Conservation (phyloP, 1,284 basidiomycete species). For the Phlebopus sp. region DNA sequence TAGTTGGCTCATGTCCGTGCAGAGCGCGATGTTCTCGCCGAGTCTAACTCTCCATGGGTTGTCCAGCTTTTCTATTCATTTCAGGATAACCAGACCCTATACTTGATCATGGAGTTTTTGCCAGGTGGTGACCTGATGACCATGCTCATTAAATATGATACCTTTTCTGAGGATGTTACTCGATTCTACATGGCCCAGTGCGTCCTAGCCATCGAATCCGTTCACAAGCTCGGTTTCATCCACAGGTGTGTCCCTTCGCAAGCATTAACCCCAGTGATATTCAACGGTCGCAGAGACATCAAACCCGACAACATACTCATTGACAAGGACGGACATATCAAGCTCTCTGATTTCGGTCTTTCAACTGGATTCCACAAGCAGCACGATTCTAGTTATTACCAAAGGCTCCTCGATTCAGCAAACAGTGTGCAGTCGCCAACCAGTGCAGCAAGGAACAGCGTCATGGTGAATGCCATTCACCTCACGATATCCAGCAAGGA, state of each 20-base stretch:
- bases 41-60: slow-evolving; percentile 97
- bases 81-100: slow-evolving; percentile 92
- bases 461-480: slow-evolving; percentile 89
- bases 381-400: slow-evolving; percentile 90
- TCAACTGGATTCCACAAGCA: slow-evolving; percentile 95
- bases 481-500: slow-evolving; percentile 88
- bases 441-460: slow-evolving; percentile 64
- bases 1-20: slow-evolving; percentile 90
- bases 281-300: slow-evolving; percentile 66
- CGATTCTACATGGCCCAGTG: slow-evolving; percentile 98
- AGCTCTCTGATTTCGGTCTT: slow-evolving; percentile 94
- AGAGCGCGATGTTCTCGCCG: slow-evolving; percentile 90
- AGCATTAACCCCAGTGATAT: not conserved
- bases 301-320: slow-evolving; percentile 97
- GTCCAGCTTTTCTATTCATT: slow-evolving; percentile 98
- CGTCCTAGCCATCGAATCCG: slow-evolving; percentile 86
- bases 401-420: slow-evolving; percentile 61
- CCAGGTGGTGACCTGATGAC: slow-evolving; percentile 99
- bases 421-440: slow-evolving; percentile 34
- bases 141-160: slow-evolving; percentile 99
- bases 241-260: slow-evolving; percentile 55
- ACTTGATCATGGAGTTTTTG: slow-evolving; percentile 98
- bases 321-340: slow-evolving; percentile 89
- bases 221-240: slow-evolving; percentile 91
- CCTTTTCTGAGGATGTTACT: slow-evolving; percentile 97